Evolutionary conservation across 306 rosid species (phyloP), one percentile per base, ranked within the genome.

Genomic region (Vicia faba): DNA sequence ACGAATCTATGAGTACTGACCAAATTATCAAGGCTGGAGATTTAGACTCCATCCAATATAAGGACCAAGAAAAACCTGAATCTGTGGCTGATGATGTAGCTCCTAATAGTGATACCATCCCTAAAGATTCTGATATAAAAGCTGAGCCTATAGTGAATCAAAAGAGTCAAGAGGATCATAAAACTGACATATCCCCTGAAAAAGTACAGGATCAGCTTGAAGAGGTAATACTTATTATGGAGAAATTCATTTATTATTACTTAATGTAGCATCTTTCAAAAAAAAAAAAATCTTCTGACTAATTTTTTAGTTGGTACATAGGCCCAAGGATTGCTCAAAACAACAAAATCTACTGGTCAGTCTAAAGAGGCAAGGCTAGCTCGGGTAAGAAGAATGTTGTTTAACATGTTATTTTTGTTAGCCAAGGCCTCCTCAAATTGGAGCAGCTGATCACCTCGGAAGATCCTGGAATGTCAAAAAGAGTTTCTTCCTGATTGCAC

Each of bases 281-380:
- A 45, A 66, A 45, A 41, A 44, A 70, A 66, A 53, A 57, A 69
- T 64, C 79, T 79, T 80, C 81, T 87, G 80, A 82, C 75, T 77
- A 85, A 74, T 77, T 67, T 74, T 89, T 83, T 84, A 82, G 87
- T 82, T 78, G 86, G 56, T 76, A 29, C 70, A 76, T 84, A 93
- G 99, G 99, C 99, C 78, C 99, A 88, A 79, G 90, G 97, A 71
- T 84, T 93, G 78, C 99, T 93, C 75, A 86, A 90, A 81, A 85
- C 87, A 45, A 78, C 96, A 43, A 86, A 78, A 75, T 83, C 99
- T 65, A 84, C 97, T 59, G 99, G 99, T 72, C 95, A 88, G 82
- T 90, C 97, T 25, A 93, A 93, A 79, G 99, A 93, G 82, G 99
- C 99, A 77, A 93, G 99, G 83, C 75, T 93, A 82, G 97, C 97